Conservation (phyloP, 2,329 filamentous ascomycete genomes). For the Myriosclerotinia duriaeana region DNA sequence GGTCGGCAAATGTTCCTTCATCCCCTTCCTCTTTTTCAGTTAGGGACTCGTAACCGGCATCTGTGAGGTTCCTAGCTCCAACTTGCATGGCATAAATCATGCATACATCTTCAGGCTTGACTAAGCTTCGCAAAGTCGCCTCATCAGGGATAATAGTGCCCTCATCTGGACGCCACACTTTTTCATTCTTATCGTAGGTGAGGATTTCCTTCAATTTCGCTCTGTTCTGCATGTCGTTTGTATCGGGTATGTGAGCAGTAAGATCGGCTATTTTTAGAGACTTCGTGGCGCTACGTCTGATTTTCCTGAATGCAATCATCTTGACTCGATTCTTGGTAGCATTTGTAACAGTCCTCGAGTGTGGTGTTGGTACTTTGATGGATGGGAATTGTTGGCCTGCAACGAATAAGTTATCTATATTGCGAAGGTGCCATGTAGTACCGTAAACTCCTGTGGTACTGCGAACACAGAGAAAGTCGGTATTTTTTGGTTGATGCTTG, state of each 20-base stretch:
- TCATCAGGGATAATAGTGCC: conserved; percentile 78
- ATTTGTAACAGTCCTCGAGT: conserved; percentile 92
- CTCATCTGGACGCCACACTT: conserved; percentile 74
- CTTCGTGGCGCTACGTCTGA: conserved; percentile 69
- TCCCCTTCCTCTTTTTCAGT: conserved; percentile 60
- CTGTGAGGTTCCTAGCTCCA: conserved; percentile 83
- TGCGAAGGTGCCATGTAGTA: conserved; percentile 77
- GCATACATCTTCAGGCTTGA: conserved; percentile 94
- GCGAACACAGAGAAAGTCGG: conserved; percentile 84
- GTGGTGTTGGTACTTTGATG: conserved; percentile 87
- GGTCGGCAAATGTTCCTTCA: conserved; percentile 46
- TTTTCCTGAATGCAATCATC: conserved; percentile 90
- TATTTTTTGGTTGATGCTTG: conserved; percentile 72
- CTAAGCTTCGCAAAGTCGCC: conserved; percentile 77
- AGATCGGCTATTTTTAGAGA: conserved; percentile 77
- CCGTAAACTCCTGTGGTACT: conserved; percentile 78
- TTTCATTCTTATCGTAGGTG: conserved; percentile 81
- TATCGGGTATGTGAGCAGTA: conserved; percentile 87
- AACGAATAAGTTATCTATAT: conserved; percentile 85
- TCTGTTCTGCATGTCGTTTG: conserved; percentile 90
- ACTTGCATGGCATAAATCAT: conserved; percentile 96
- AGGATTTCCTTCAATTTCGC: conserved; percentile 98
- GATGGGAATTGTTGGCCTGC: conserved; percentile 93
- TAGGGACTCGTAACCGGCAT: conserved; percentile 79
- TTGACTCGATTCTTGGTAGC: conserved; percentile 96